Evolutionary conservation across 2,329 filamentous ascomycete genomes (phyloP), one percentile per base, ranked within the genome.

Genomic region (Hypomyces rosellus): DNA sequence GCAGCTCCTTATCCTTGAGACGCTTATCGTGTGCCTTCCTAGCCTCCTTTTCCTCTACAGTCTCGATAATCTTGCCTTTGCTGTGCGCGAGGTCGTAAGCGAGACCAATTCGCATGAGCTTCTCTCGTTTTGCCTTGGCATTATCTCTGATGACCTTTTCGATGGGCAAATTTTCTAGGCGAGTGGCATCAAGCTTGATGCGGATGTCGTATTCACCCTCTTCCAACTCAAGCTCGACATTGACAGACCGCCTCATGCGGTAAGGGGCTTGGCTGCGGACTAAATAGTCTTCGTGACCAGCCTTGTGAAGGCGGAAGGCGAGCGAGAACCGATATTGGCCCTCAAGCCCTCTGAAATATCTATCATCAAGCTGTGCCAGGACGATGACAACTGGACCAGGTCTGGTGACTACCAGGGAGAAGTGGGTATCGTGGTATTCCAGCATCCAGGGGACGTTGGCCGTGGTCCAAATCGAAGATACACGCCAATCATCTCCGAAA

Each of bases 161-260:
- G 14, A 86, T 78, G 1, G 72, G 69, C 22, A 72, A 49, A 1
- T 69, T 67, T 8, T 76, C 69, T 22, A 74, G 63, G n/a, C 85
- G 79, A 15, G 76, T 77, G 2, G 86, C 86, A 7, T 84, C 82
- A 51, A 93, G 77, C 63, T 88, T 89, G 65, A 92, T 78, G 18
- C 89, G 74, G 4, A 95, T 81, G 6, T 80, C 81, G 66, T 95
- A 95, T 40, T 78, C 81, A 11, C 89, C 89, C 0, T 85, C 78
- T 16, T 88, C 82, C 22, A 95, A 79, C 34, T 84, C 75, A 8
- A 93, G 74, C 64, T 93, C 89, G 1, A 87, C 83, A 46, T 85
- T 90, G 37, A 90, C 84, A 1, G 85, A 88, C 6, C 89, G 82
- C 18, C 75, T 81, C 79, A 89, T 88, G 20, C 77, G 68, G 53